A percentile compares a stretch with the other conserved stretches of the same genome.
These are phyloP conservation scores for Symbiodinium pilosum DNA, from an alignment of 73 alveolate species.

Conservation along the genomic window DNA sequence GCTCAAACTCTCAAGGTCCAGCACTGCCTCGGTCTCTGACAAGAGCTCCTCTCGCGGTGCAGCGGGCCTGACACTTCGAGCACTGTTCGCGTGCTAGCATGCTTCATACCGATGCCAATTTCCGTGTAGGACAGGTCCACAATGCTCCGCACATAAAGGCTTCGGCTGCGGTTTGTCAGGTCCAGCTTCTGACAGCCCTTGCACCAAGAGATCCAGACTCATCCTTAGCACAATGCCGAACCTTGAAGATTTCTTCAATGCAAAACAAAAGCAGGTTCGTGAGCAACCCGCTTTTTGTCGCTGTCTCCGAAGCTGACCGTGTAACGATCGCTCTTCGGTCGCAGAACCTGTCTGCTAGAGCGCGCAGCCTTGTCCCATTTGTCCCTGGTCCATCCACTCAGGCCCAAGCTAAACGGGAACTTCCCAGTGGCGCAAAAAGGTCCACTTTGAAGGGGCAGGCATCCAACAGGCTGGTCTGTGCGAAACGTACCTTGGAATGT, in stretches of 20 bases:
- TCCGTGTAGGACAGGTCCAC: not conserved
- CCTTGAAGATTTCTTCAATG: not conserved
- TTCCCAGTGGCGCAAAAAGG: conserved; percentile 82
- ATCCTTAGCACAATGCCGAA: not conserved
- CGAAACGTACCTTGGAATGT: conserved; percentile 33
- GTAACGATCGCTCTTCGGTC: conserved; percentile 89
- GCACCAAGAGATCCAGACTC: conserved; percentile 80
- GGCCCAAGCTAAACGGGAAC: conserved; percentile 7
- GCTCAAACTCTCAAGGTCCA: no score
- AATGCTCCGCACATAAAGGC: not conserved
- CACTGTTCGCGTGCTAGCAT: no score
- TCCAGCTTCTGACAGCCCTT: conserved; percentile 21
- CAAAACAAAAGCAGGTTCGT: not conserved
- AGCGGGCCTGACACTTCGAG: not conserved
- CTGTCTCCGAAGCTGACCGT: conserved; percentile 54
- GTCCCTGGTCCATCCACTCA: no score
- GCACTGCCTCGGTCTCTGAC: not conserved
- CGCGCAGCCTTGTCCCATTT: no score
- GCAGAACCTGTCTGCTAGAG: not conserved
- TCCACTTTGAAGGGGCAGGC: conserved; percentile 91
- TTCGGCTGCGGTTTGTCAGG: conserved; percentile 16
- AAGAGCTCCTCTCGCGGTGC: not conserved
- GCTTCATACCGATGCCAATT: not conserved
- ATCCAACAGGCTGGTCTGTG: conserved; percentile 79
- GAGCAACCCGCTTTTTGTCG: conserved; percentile 27